Conservation (phyloP, 2,329 filamentous ascomycete genomes). For the Talaromyces albobiverticillius region DNA sequence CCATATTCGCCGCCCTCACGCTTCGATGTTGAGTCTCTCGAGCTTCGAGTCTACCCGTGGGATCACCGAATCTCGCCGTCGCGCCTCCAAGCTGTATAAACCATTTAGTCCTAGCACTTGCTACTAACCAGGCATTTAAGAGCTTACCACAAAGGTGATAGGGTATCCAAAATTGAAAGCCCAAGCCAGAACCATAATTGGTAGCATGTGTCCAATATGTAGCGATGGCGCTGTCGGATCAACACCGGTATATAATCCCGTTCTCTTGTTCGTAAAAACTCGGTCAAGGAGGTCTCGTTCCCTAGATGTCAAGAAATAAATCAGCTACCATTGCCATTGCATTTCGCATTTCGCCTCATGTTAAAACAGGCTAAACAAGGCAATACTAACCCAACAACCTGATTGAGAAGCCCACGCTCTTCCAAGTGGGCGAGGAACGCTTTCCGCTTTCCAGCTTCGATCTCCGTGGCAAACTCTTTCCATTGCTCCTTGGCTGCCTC, state of each 20-base stretch:
- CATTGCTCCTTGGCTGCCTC: conserved; percentile 41
- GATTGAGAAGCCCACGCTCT: conserved; percentile 45
- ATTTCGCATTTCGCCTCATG: background rate
- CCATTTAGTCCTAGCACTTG: background rate
- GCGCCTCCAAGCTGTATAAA: conserved; percentile 43
- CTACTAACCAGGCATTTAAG: too few species aligned
- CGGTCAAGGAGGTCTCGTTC: conserved; percentile 42
- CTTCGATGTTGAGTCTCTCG: conserved; percentile 36
- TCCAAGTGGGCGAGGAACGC: conserved; percentile 45
- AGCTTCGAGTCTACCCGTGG: conserved; percentile 42
- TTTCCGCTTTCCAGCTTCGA: conserved; percentile 41
- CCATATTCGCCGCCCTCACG: conserved; percentile 45
- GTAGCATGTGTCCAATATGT: conserved; percentile 51
- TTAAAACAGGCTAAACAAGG: background rate
- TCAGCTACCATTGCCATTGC: conserved; percentile 14
- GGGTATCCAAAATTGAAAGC: conserved; percentile 48
- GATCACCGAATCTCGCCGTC: conserved; percentile 47
- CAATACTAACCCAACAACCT: conserved; percentile 39
- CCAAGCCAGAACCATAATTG: conserved; percentile 51
- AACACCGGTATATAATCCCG: conserved; percentile 48
- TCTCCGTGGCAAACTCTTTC: conserved; percentile 39
- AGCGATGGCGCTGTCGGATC: conserved; percentile 51
- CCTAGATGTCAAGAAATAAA: conserved; percentile 21
- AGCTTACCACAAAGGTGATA: conserved; percentile 44
- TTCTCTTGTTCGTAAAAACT: conserved; percentile 44